Conservation (phyloP, 1,139 yeast species). For the Pichia kudriavzevii region DNA sequence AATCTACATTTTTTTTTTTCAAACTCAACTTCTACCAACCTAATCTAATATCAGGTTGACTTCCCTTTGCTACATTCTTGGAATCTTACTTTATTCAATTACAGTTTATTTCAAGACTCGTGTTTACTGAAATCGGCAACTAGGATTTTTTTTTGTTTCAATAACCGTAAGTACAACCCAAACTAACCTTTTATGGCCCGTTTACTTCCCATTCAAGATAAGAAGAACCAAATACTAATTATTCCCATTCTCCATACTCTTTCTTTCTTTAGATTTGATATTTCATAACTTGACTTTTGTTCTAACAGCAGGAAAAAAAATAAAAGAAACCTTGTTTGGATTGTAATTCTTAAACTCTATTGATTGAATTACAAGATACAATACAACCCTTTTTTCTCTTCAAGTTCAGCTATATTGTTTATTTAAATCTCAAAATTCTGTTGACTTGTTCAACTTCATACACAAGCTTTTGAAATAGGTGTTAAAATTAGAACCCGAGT, state of each 20-base stretch:
- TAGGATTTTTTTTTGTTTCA: background rate
- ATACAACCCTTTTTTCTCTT: background rate
- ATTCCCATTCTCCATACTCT: background rate
- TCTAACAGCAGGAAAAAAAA: background rate
- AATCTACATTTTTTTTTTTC: background rate
- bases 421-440: conserved; percentile 4
- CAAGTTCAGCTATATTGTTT: conserved; percentile 5
- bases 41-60: conserved; percentile 1
- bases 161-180: no score
- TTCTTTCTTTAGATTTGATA: conserved; percentile 1
- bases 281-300: no score
- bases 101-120: no score
- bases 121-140: background rate
- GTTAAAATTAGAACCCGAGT: conserved; percentile 31
- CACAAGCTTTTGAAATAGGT: conserved; percentile 25
- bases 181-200: no score
- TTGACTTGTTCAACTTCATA: conserved; percentile 8
- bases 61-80: background rate
- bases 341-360: background rate
- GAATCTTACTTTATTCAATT: background rate
- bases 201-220: no score
- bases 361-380: background rate
- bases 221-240: no score
- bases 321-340: background rate
- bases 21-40: background rate